A percentile compares a stretch with the other conserved stretches of the same genome.
Conservation (phyloP, 345 rosid genomes). For the Salix suchowensis region DNA sequence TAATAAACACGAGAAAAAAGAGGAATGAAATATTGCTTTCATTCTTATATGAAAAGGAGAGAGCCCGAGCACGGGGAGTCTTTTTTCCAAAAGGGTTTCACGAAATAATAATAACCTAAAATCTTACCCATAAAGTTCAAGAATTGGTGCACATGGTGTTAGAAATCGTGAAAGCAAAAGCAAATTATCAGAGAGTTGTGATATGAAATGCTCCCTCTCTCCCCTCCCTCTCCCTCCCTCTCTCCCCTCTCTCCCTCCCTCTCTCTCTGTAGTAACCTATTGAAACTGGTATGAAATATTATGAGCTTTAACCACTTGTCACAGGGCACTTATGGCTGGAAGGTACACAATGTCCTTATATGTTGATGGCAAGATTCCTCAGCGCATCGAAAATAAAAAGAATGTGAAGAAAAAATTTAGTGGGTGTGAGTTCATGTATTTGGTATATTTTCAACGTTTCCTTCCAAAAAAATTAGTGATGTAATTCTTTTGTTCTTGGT, state of each 20-base stretch:
- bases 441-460: not conserved
- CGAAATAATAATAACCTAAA: not conserved
- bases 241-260: too few species aligned
- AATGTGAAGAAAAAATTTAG: not conserved
- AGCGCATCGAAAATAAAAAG: not conserved
- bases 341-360: not conserved
- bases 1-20: not conserved
- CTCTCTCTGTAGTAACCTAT: too few species aligned
- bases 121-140: not conserved
- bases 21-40: not conserved
- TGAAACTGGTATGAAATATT: too few species aligned
- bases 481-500: not conserved
- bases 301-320: not conserved
- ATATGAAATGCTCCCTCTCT: not conserved
- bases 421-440: not conserved
- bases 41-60: not conserved
- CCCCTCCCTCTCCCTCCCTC: too few species aligned
- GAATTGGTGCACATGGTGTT: not conserved
- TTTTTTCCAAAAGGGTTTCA: not conserved
- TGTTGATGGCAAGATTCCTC: not conserved
- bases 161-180: constrained; percentile 14
- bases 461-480: too few species aligned
- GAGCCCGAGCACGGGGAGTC: not conserved
- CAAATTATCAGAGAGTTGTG: not conserved
- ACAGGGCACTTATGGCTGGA: not conserved